phyloP scores from a whole-genome alignment of 2,329 filamentous ascomycete species.

The Penicillium sp. region DNA sequence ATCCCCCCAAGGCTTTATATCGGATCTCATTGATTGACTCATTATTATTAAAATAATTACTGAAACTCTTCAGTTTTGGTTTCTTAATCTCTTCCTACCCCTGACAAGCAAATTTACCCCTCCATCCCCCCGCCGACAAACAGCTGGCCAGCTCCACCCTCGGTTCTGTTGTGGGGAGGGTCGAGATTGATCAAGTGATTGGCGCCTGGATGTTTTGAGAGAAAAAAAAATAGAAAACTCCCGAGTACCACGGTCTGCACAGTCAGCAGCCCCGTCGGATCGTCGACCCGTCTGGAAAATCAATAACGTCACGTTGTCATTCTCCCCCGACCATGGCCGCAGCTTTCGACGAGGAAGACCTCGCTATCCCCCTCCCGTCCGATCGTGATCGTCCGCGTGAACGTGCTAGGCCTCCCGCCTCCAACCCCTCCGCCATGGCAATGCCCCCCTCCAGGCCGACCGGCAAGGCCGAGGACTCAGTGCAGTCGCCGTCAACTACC shows the following conservation, averaged over 20 bases:
- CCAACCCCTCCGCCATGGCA: constrained; percentile 37
- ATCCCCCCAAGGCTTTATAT: background rate
- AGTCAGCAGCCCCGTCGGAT: constrained; percentile 20
- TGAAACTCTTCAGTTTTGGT: background rate
- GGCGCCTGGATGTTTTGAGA: constrained; percentile 9
- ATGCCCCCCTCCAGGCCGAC: constrained; percentile 39
- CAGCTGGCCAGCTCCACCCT: constrained; percentile 24
- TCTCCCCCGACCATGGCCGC: constrained; percentile 36
- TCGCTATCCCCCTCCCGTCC: constrained; percentile 66
- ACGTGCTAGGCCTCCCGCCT: constrained; percentile 19
- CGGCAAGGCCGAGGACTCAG: constrained; percentile 29
- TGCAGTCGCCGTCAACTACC: constrained; percentile 47
- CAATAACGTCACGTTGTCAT: constrained; percentile 39
- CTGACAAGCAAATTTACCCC: constrained; percentile 1
- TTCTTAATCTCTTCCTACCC: background rate
- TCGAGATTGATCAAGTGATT: constrained; percentile 25
- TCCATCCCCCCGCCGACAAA: constrained; percentile 1
- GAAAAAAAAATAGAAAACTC: constrained; percentile 6
- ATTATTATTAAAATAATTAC: background rate
- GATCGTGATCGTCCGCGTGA: constrained; percentile 31
- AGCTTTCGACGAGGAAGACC: constrained; percentile 74
- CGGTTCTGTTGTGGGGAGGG: constrained; percentile 26
- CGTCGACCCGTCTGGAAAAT: constrained; percentile 26
- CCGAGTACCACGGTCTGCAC: constrained; percentile 17
- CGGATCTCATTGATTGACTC: background rate